Percentiles rank a stretch among this genome's conserved stretches.
phyloP scores from a whole-genome alignment of 78 protist genomes.

The Dictyostelium intermedium region DNA sequence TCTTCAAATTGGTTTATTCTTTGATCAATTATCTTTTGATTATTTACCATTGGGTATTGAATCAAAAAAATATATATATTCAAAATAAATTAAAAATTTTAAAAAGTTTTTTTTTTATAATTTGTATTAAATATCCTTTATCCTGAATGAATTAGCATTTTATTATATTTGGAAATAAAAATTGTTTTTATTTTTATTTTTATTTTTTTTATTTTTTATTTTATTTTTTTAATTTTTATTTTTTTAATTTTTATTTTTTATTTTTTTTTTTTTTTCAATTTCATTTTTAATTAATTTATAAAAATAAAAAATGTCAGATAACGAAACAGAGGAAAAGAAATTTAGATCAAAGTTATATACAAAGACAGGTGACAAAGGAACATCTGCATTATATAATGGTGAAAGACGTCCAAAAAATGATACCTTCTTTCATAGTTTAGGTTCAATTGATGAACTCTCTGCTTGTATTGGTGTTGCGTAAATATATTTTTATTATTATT shows the following conservation, averaged over 20 bases:
- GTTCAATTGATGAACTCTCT: constrained; percentile 87
- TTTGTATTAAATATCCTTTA: no score
- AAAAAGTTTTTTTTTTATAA: neutral
- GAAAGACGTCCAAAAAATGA: constrained; percentile 89
- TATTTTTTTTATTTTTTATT: no score
- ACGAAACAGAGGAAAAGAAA: neutral
- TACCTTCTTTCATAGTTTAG: constrained; percentile 87
- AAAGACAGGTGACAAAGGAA: constrained; percentile 81
- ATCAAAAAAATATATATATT: constrained; percentile 12
- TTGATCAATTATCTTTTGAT: constrained; percentile 12
- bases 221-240: no score
- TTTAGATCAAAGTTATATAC: constrained; percentile 44
- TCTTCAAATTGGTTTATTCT: constrained; percentile 52
- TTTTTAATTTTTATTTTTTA: no score
- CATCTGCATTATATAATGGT: constrained; percentile 85
- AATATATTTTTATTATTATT: neutral
- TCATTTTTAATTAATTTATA: neutral
- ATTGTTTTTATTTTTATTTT: no score
- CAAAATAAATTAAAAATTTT: neutral
- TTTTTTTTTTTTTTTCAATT: neutral
- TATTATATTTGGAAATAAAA: no score
- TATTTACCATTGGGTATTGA: constrained; percentile 67
- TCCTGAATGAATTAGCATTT: no score
- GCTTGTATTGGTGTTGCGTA: constrained; percentile 50
- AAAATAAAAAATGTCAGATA: neutral